phyloP scores from a whole-genome alignment of 2,329 filamentous ascomycete genomes.

The Xylaria sp. region DNA sequence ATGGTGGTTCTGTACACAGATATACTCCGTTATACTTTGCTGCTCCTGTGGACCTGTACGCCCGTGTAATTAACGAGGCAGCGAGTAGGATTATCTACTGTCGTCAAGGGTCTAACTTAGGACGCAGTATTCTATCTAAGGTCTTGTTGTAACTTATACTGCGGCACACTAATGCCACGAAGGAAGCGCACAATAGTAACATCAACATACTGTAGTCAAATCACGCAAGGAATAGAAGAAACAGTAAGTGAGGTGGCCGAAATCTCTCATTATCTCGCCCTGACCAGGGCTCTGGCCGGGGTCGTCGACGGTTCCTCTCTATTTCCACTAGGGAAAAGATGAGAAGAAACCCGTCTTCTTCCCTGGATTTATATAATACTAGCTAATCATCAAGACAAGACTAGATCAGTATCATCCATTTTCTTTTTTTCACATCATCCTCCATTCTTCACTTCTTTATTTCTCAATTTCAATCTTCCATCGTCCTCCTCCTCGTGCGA shows the following conservation, averaged over 20 bases:
- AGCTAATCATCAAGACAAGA: conserved; percentile 38
- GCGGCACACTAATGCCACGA: neutral
- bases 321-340: conserved; percentile 24
- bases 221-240: conserved; percentile 10
- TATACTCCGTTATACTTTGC: no score
- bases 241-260: conserved; percentile 42
- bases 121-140: no score
- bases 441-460: conserved; percentile 24
- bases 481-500: conserved; percentile 8
- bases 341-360: conserved; percentile 27
- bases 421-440: conserved; percentile 19
- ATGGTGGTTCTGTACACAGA: no score
- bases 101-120: no score
- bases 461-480: conserved; percentile 18
- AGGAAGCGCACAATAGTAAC: neutral
- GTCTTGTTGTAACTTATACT: no score
- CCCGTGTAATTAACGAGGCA: no score
- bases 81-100: no score
- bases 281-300: conserved; percentile 43
- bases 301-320: conserved; percentile 22
- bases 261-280: conserved; percentile 46
- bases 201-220: conserved; percentile 28
- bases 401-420: conserved; percentile 36
- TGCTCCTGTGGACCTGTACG: no score
- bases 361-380: conserved; percentile 31